Percentiles rank a stretch among this genome's conserved stretches.
Conservation (phyloP, 148 eudicot genomes). For the Rheum nobile region DNA sequence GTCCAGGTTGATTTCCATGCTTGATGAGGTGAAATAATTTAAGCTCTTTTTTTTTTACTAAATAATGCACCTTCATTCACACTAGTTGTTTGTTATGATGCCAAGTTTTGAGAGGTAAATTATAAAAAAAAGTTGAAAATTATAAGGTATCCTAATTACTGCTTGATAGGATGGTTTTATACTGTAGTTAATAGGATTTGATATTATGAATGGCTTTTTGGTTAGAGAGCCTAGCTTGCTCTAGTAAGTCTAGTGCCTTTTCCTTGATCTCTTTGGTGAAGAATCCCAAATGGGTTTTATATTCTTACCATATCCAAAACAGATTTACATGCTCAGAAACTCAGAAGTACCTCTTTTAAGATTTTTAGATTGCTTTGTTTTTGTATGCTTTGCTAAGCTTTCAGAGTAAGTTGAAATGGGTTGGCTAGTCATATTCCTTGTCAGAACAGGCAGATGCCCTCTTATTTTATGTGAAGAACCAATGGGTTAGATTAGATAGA, state of each 20-base stretch:
- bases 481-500: background rate
- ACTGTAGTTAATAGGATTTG: background rate
- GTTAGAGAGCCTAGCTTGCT: background rate
- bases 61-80: background rate
- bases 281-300: background rate
- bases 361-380: background rate
- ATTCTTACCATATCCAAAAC: conserved; percentile 5
- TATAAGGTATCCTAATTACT: background rate
- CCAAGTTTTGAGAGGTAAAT: background rate
- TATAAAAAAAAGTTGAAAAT: too few relatives aligned
- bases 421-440: conserved; percentile 5
- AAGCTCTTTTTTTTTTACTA: background rate
- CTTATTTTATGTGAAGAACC: conserved; percentile 5
- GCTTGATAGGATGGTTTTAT: conserved; percentile 2
- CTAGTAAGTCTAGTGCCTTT: background rate
- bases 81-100: background rate
- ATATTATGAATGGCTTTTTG: background rate
- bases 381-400: background rate
- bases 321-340: background rate
- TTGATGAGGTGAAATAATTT: conserved; percentile 40
- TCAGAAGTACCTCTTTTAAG: background rate
- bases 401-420: background rate
- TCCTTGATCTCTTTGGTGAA: conserved; percentile 1
- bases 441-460: conserved; percentile 2
- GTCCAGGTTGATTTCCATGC: conserved; percentile 27